Conservation (phyloP, 352 stramenopile species). For the Phytophthora europaea region DNA sequence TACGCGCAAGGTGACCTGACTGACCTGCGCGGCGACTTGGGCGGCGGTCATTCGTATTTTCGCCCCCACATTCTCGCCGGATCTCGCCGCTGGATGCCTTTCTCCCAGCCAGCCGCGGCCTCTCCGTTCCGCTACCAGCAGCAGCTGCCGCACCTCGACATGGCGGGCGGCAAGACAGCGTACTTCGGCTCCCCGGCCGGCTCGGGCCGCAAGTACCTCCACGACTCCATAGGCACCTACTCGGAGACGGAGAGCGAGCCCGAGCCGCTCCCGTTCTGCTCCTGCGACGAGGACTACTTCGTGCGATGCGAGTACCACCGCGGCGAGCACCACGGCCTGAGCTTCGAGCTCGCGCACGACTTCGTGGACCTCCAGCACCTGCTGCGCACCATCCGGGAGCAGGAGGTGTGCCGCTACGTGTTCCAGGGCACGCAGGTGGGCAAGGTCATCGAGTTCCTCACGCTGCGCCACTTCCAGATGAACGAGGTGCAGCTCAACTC, state of each 20-base stretch:
- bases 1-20: not conserved
- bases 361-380: constrained; percentile 63
- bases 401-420: constrained; percentile 61
- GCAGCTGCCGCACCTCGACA: constrained; percentile 23
- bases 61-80: constrained; percentile 16
- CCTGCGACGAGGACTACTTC: constrained; percentile 59
- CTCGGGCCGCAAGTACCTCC: constrained; percentile 33
- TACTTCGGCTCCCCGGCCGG: constrained; percentile 25
- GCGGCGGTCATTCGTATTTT: constrained; percentile 31
- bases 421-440: constrained; percentile 63
- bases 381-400: constrained; percentile 55
- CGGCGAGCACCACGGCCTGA: constrained; percentile 60
- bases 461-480: constrained; percentile 55
- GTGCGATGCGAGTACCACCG: constrained; percentile 58
- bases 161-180: constrained; percentile 27
- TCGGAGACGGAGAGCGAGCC: constrained; percentile 66
- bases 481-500: constrained; percentile 57
- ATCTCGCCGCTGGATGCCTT: constrained; percentile 22
- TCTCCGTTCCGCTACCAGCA: constrained; percentile 14
- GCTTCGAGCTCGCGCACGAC: constrained; percentile 60
- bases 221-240: constrained; percentile 46
- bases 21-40: not conserved
- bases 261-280: constrained; percentile 58
- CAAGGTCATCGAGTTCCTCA: constrained; percentile 70
- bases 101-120: constrained; percentile 12